Conservation (phyloP, 2,329 filamentous ascomycete species). For the Fusarium pseudonygamai region DNA sequence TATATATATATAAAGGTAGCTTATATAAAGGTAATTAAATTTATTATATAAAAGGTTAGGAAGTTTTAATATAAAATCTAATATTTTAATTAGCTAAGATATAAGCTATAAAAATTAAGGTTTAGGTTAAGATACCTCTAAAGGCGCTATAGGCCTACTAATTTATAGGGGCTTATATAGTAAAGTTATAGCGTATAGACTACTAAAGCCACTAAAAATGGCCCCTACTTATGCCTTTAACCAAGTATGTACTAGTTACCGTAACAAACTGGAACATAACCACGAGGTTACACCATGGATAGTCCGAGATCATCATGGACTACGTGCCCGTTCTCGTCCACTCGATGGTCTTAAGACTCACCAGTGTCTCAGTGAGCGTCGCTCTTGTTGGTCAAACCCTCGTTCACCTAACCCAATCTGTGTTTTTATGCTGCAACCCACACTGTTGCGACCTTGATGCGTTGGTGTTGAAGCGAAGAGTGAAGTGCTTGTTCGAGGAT, state of each 20-base stretch:
- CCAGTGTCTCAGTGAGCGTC: not conserved
- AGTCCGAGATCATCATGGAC: not conserved
- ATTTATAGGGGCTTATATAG: no score
- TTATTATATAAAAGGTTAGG: no score
- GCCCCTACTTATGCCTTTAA: no score
- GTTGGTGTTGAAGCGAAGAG: not conserved
- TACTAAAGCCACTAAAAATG: no score
- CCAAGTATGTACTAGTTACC: not conserved
- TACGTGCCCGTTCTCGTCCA: not conserved
- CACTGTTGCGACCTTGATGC: not conserved
- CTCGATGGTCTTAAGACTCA: not conserved
- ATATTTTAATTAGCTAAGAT: no score
- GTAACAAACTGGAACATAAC: rapidly evolving
- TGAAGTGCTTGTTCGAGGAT: not conserved
- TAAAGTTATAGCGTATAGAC: no score
- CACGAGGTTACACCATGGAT: not conserved
- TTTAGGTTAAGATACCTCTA: no score
- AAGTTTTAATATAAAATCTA: no score
- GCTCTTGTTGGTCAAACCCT: not conserved
- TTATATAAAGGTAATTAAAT: no score
- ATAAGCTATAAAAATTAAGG: no score
- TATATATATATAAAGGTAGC: no score
- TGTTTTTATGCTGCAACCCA: not conserved
- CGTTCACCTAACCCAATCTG: not conserved
- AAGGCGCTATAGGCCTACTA: no score